Base-by-base conservation (phyloP, 1,139 yeast species). In the Arxiozyma heterogenica region DNA sequence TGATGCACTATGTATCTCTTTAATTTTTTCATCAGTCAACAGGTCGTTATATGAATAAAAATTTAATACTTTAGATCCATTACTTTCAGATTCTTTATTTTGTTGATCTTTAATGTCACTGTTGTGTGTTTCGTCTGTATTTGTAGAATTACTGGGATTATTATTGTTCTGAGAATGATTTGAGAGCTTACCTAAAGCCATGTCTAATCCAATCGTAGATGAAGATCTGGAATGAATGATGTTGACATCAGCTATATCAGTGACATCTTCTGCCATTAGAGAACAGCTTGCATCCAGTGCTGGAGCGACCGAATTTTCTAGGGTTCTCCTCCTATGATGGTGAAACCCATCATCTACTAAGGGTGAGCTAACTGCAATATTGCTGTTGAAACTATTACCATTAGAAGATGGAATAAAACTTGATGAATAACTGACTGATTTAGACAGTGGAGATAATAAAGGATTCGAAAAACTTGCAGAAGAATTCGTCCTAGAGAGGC, bases 31-130 rank as follows among this genome's bases (percentile, higher is more conserved):
- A 63, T 78, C 81, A 60, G 75, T 78, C 57, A 86, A 77, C 77
- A 87, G 78, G 62, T 87, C 95, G 4, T 93, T 95, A 67, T 84
- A 87, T 4, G 91, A 83, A 65, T 82, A 85, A 67, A 86, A 86
- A 50, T 83, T 80, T 45, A 86, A 73, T 3, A 58, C 58, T 18
- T 56, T 59, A 25, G 58, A 49, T 22, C 46, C 47, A 23, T 34
- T 38, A 27, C 7, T 50, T 6, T 18, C 44, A 39, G 44, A 7
- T 9, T 12, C 44, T 18, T 27, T 21, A 9, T 49, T 20, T 18
- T 50, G 30, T 21, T 30, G 11, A 20, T 34, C 30, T 34, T 42
- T 39, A 12, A 43, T 8, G 38, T 23, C n/a, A 41, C 52, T 50
- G n/a, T 22, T 50, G 20, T 38, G 21, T 50, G 48, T 34, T 12